Conservation (phyloP, 352 stramenopile species). For the Globisporangium yorkense region DNA sequence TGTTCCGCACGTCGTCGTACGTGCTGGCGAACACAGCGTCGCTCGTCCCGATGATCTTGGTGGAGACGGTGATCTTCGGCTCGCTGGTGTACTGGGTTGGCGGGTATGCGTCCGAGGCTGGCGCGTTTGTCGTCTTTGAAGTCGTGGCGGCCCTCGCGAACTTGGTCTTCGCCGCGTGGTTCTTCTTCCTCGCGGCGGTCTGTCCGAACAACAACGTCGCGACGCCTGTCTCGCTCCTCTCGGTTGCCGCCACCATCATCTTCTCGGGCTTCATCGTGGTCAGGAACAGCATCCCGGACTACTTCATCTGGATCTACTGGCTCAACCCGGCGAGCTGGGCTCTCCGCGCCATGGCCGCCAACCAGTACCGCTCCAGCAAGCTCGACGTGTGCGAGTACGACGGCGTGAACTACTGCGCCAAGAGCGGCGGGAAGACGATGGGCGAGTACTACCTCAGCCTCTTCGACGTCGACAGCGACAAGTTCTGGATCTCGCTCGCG, state of each 20-base stretch:
- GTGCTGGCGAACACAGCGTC: constrained; percentile 51
- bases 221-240: constrained; percentile 31
- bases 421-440: constrained; percentile 19
- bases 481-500: constrained; percentile 25
- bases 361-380: constrained; percentile 9
- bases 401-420: constrained; percentile 11
- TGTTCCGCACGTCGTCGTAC: constrained; percentile 59
- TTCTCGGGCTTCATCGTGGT: constrained; percentile 49
- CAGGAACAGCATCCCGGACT: constrained; percentile 34
- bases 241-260: constrained; percentile 31
- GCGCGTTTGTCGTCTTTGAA: constrained; percentile 40
- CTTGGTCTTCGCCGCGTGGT: constrained; percentile 39
- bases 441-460: constrained; percentile 32
- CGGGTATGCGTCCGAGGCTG: constrained; percentile 27
- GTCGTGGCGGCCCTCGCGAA: constrained; percentile 40
- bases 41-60: constrained; percentile 47
- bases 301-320: constrained; percentile 22
- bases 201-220: constrained; percentile 25
- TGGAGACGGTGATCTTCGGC: constrained; percentile 71
- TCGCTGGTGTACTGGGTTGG: constrained; percentile 80
- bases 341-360: constrained; percentile 13
- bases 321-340: constrained; percentile 27
- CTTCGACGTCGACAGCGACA: constrained; percentile 22
- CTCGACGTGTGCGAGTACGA: constrained; percentile 9
- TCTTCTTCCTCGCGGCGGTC: constrained; percentile 36